A percentile compares a stretch with the other conserved stretches of the same genome.
These are phyloP conservation scores for Nicotiana attenuata DNA, from an alignment of 257 asterid genomes.

Conservation along the genomic window DNA sequence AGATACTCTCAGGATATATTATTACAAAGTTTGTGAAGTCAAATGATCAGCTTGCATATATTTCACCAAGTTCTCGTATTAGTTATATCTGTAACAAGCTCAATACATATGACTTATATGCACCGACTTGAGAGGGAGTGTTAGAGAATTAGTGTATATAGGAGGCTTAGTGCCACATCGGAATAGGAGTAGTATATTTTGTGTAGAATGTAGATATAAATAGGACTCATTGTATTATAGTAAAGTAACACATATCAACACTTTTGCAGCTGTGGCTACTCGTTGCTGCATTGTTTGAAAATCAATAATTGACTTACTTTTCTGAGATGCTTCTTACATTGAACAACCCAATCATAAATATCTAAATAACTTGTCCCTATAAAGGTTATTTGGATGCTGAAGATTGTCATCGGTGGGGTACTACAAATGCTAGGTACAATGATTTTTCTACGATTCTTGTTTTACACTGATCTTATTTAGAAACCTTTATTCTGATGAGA, in stretches of 20 bases:
- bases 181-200: too few species aligned
- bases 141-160: too few species aligned
- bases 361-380: conserved; percentile 6
- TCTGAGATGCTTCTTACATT: neutral
- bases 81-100: too few species aligned
- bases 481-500: conserved; percentile 2
- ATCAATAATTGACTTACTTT: neutral
- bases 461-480: neutral
- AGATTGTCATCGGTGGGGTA: neutral
- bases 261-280: neutral
- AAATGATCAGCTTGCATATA: too few species aligned
- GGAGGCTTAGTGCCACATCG: too few species aligned
- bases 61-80: too few species aligned
- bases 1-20: too few species aligned
- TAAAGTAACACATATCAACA: neutral
- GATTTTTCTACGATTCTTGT: neutral
- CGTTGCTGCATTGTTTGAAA: neutral
- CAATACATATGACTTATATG: too few species aligned
- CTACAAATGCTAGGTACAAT: neutral
- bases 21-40: too few species aligned
- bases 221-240: too few species aligned
- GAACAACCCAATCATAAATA: neutral
- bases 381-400: neutral
- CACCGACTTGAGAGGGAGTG: too few species aligned
- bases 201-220: too few species aligned